Percentiles rank a stretch among this genome's conserved stretches.
phyloP scores from a whole-genome alignment of 306 rosid species.

The Vachellia collinsii region DNA sequence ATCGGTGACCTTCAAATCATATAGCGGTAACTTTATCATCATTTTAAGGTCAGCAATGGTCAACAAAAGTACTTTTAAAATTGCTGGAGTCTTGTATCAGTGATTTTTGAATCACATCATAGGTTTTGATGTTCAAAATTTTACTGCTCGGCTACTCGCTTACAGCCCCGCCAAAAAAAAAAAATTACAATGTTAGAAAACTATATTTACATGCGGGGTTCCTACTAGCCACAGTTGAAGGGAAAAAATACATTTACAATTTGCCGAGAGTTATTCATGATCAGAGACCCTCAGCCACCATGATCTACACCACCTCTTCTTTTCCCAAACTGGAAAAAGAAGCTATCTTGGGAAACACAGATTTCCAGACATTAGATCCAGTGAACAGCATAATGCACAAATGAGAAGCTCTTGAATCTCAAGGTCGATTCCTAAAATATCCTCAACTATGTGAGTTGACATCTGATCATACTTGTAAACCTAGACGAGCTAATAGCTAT shows the following conservation, averaged over 20 bases:
- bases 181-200: neutral
- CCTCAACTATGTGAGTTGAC: conserved; percentile 21
- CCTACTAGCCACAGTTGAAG: neutral
- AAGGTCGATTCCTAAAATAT: neutral
- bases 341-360: neutral
- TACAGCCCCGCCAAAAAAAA: neutral
- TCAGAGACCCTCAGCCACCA: neutral
- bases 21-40: too few species aligned
- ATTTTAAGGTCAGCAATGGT: neutral
- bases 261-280: neutral
- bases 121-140: neutral
- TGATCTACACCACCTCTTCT: neutral
- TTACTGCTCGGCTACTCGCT: neutral
- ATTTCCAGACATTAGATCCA: neutral
- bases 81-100: neutral
- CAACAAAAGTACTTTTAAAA: neutral
- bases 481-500: conserved; percentile 30
- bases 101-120: neutral
- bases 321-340: neutral
- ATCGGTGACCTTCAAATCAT: too few species aligned
- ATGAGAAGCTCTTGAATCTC: conserved; percentile 7
- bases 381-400: neutral
- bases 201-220: neutral
- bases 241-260: neutral
- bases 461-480: conserved; percentile 38